Base-by-base conservation (phyloP, 306 rosid genomes). In the Lupinus albus region DNA sequence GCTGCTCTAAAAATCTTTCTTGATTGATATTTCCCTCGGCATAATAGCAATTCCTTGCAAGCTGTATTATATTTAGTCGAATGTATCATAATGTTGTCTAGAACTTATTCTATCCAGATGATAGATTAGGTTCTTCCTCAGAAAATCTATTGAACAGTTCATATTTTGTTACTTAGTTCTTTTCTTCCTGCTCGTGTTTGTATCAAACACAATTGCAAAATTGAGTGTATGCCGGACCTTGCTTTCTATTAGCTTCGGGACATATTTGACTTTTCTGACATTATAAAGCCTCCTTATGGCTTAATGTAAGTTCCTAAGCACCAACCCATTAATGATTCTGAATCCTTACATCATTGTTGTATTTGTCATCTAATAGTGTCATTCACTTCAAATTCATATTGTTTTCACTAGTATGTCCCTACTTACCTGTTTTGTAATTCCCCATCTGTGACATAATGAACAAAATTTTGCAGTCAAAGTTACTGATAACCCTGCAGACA, bases 401-500 rank as follows among this genome's bases (percentile, higher is more conserved):
- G 32, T 14, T 32, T 38, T 18, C 3, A 25, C 17, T 16, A 13
- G 15, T 36, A 61, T 28, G 45, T 51, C 41, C 15, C 8, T 64
- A 47, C 13, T 68, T 61, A 14, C 4, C 53, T 57, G 54, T 30
- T 15, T 9, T 63, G 33, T 32, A 49, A 72, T 20, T 41, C 60
- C 44, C 18, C 65, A 52, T 28, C 49, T 52, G 15, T 76, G 62
- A 41, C 68, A 53, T 39, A 32, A 13, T 80, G 48, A 64, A 59
- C 52, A 38, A 62, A 69, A 52, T 18, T 53, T 48, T 74, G 80
- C 82, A 82, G 85, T 14, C 25, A 81, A 78, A 47, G 50, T 82
- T 46, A 70, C 80, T 54, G 38, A 74, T 55, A 82, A 78, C 72
- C 82, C 85, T 46, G 85, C 85, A 4, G 85, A 82, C 80, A 82